Conservation (phyloP, 768 basidiomycete genomes). For the Lentinula boryana region DNA sequence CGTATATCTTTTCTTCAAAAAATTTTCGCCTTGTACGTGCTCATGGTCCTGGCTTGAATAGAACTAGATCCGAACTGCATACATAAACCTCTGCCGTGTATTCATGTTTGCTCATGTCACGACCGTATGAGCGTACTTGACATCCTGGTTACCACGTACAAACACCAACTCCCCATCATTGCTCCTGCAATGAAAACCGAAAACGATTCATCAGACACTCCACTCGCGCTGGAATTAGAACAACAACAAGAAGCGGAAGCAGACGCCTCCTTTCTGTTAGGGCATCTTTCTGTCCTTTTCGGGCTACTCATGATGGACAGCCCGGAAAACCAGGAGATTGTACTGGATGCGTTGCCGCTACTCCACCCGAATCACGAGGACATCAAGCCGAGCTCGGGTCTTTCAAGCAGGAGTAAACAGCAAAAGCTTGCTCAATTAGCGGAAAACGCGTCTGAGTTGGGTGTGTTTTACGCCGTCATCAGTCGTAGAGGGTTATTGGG, state of each 20-base stretch:
- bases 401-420: conserved; percentile 12
- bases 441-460: conserved; percentile 41
- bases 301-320: conserved; percentile 45
- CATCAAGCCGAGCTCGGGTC: conserved; percentile 7
- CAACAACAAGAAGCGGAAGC: conserved; percentile 18
- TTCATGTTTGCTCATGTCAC: background rate
- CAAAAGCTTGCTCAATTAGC: conserved; percentile 27
- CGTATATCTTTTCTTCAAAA: conserved; percentile 14
- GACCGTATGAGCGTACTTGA: conserved; percentile 6
- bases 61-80: conserved; percentile 5
- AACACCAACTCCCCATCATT: background rate
- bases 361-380: background rate
- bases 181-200: background rate
- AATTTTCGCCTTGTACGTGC: background rate
- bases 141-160: background rate
- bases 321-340: conserved; percentile 24
- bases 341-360: conserved; percentile 26
- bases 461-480: conserved; percentile 34
- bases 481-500: background rate
- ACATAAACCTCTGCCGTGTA: background rate
- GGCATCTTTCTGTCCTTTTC: conserved; percentile 72
- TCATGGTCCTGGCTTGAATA: background rate
- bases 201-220: conserved; percentile 3
- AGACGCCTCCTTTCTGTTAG: conserved; percentile 53
- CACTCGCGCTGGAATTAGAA: conserved; percentile 12